A percentile compares a stretch with the other conserved stretches of the same genome.
Conservation (phyloP, 768 basidiomycete species). For the Dacryopinax primogenitus region DNA sequence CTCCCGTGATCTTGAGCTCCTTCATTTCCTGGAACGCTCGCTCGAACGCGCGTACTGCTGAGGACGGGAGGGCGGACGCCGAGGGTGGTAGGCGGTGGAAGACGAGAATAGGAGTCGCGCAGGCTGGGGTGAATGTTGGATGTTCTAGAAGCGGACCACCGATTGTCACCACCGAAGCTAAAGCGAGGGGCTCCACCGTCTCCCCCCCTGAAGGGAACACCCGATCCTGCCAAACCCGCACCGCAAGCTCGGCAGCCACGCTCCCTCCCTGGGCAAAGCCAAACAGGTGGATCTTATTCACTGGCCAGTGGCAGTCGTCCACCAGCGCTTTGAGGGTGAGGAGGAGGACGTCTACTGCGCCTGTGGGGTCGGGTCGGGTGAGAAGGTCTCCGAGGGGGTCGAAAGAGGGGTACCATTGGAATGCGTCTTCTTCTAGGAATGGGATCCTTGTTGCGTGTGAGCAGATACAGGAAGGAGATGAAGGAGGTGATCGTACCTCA, state of each 20-base stretch:
- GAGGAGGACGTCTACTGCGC: constrained; percentile 45
- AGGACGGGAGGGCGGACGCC: constrained; percentile 34
- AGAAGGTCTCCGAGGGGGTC: constrained; percentile 64
- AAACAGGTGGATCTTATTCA: constrained; percentile 63
- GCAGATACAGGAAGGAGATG: not conserved
- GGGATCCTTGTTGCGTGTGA: constrained; percentile 43
- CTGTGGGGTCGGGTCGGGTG: constrained; percentile 55
- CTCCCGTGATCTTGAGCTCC: constrained; percentile 37
- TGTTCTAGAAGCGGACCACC: constrained; percentile 67
- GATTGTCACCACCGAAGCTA: constrained; percentile 58
- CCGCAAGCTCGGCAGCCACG: constrained; percentile 54
- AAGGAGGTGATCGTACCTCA: constrained; percentile 26
- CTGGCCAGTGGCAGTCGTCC: constrained; percentile 50
- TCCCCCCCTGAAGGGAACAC: constrained; percentile 16
- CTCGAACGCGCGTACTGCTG: constrained; percentile 40
- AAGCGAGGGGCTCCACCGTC: constrained; percentile 20
- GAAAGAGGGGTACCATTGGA: constrained; percentile 79
- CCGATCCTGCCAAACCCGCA: constrained; percentile 41
- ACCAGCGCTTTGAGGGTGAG: constrained; percentile 45
- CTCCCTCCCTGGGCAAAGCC: constrained; percentile 83
- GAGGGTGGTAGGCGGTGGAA: constrained; percentile 43
- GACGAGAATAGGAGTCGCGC: constrained; percentile 50
- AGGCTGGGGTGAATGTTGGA: constrained; percentile 41
- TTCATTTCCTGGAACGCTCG: constrained; percentile 41
- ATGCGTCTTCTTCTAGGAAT: constrained; percentile 58